Evolutionary conservation across 148 eudicot species (phyloP), one percentile per base, ranked within the genome.

Genomic region (Suaeda aralocaspica): DNA sequence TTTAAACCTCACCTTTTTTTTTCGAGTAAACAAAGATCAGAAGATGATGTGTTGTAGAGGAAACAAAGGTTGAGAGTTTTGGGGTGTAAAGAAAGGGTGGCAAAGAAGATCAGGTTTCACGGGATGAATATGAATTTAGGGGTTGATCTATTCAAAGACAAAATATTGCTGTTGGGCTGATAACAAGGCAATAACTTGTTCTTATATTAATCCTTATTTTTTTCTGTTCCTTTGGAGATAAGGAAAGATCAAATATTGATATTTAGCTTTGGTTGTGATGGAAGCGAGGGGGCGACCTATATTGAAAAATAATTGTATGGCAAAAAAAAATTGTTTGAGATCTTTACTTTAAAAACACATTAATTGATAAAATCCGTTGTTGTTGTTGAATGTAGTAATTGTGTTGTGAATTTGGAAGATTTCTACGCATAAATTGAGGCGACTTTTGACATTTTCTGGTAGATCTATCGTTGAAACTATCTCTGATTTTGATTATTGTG

Each of bases 91-190:
- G 31, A 9, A 59, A 59, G 42, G 41, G 63, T 16, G 19, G 63
- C 16, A 59, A 26, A 59, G 59, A 67, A 76, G 72, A 59, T 73
- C 81, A 77, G 88, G 73, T 59, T 63, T 64, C 76, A 72, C 76
- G 76, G 67, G 86, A 80, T 64, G 24, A 68, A 77, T 60, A 83
- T 85, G 96, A 76, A 75, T 9, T 7, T 42, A 59, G 42, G 50
- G 55, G 68, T 56, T 67, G 56, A 59, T 77, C 30, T n/a, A 24
- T 76, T 65, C 53, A 75, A 61, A 71, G 41, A 46, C 57, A 48
- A 56, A 33, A 26, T n/a, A n/a, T 26, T 65, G 53, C 51, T 15
- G 70, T 26, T 67, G 71, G 49, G 78, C 72, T 59, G 49, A 74
- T 58, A 16, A 59, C 45, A 34, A 63, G 61, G 39, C 6, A 19